Evolutionary conservation across 257 asterid genomes (phyloP), one percentile per base, ranked within the genome.

Genomic region (Solanum sitiens): DNA sequence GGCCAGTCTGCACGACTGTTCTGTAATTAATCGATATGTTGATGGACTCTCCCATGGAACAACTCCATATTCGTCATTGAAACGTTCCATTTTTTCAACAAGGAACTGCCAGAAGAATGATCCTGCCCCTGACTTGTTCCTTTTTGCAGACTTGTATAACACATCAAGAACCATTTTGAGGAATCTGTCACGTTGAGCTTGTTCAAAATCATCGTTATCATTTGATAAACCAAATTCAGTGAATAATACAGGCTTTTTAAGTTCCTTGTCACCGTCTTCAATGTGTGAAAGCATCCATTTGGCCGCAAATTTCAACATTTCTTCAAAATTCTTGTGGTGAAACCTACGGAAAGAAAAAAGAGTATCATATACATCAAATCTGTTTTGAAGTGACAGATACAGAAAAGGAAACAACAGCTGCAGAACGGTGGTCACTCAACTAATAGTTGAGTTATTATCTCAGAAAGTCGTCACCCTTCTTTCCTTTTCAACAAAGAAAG

Each of bases 241-340:
- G 93, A 97, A 95, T 90, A 95, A 88, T 32, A 97, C 91, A 0
- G 99, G 99, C 88, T 96, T 97, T 76, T 93, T 96, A 84, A 97
- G 98, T 88, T 95, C 98, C 86, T 90, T 94, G 89, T 97, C 99
- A 6, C 99, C 98, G 63, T 97, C 99, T 90, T 97, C 99, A n/a
- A 97, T 94, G 95, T 97, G 99, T 18, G 99, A 97, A 11, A 94
- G 86, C 96, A 95, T 93, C 99, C 99, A 97, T 89, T 93, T 97
- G 63, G 94, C 68, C 7, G 91, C 97, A 84, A 91, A 97, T 82
- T 94, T 94, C 47, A 97, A 89, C 88, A 94, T 94, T 40, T 94
- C 93, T 83, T 94, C 98, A 16, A 95, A 96, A 15, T 91, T 92
- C 25, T 93, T 97, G 67, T 95, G 92, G 47, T 94, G 97, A 47